Base-by-base conservation (phyloP, 257 asterid genomes). In the Avicennia marina region DNA sequence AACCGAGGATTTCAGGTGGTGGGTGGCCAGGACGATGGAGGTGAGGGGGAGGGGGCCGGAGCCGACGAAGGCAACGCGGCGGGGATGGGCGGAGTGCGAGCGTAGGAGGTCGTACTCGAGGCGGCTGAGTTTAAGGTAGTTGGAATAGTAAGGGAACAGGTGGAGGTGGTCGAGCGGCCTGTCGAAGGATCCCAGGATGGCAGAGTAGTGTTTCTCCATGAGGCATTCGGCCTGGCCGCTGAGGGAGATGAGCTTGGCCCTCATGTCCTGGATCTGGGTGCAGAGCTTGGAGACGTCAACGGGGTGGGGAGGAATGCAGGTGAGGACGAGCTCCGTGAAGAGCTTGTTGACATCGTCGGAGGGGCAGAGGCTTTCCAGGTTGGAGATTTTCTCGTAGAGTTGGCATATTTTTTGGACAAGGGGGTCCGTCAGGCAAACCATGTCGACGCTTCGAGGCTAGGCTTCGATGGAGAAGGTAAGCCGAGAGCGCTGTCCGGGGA, bases 31-130 rank as follows among this genome's bases (percentile, higher is more conserved):
- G 20, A 84, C 95, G 46, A 90, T 76, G n/a, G 98, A 80, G 56
- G 96, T 87, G 11, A 90, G 77, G 1, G 98, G 96, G n/a, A 90
- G 78, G 6, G 98, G 98, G 18, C 96, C 96, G 7, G 96, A 87
- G 19, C 98, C 98, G 4, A 87, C 61, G 41, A 90, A 87, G 36
- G 96, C 98, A 6, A 87, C 13, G 2, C 69, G 72, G 7, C 20
- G 11, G 0, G 93, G 89, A 53, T 53, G 12, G 7, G 60, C 42
- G 61, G 25, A 34, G 72, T 86, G 82, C 24, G 56, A 72, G 40
- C 45, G 21, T 1, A 90, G 77, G 58, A 90, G 80, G 58, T 70
- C 78, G 78, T 32, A 75, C 39, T 90, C 97, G 29, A 90, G 81
- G 19, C 64, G 67, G 53, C 77, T 42, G 41, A 90, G 88, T 17